These are phyloP conservation scores for Pseudovirgaria hyperparasitica DNA, from an alignment of 2,329 filamentous ascomycete species.

Conservation along the genomic window DNA sequence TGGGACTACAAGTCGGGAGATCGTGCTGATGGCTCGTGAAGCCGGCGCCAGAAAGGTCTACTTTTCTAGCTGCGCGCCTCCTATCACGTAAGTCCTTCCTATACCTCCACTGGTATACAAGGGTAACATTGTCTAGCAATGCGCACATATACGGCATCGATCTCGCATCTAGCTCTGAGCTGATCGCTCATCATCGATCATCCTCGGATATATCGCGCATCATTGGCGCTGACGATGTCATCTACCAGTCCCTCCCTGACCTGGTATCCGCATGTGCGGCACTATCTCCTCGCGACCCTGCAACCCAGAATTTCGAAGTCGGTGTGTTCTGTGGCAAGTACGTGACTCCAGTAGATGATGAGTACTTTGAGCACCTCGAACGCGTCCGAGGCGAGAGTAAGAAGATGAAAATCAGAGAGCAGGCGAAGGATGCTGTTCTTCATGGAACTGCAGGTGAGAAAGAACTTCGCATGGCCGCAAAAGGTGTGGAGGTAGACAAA, in stretches of 20 bases:
- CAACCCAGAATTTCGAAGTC: conserved; percentile 63
- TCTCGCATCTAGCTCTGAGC: conserved; percentile 55
- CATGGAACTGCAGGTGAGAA: conserved; percentile 47
- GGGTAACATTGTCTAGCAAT: conserved; percentile 30
- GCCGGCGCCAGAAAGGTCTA: conserved; percentile 71
- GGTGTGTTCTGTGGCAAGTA: conserved; percentile 88
- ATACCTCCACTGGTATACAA: neutral
- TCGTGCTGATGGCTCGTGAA: conserved; percentile 74
- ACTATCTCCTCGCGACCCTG: conserved; percentile 45
- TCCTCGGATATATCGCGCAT: conserved; percentile 48
- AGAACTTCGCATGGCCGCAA: conserved; percentile 49
- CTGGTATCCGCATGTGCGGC: conserved; percentile 69
- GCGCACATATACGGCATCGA: conserved; percentile 82
- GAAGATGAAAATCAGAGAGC: conserved; percentile 53
- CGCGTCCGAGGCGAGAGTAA: conserved; percentile 56
- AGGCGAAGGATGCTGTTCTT: conserved; percentile 51
- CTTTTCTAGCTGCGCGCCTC: conserved; percentile 71
- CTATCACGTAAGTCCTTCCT: conserved; percentile 44
- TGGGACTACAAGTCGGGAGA: conserved; percentile 69
- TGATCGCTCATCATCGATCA: conserved; percentile 58
- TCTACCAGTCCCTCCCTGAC: conserved; percentile 66
- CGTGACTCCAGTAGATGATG: conserved; percentile 62
- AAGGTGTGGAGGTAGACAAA: conserved; percentile 45
- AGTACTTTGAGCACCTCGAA: conserved; percentile 74
- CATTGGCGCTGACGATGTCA: conserved; percentile 64